These are phyloP conservation scores for Saccharomyces kudriavzevii DNA, from an alignment of 805 yeast genomes.

Conservation along the genomic window DNA sequence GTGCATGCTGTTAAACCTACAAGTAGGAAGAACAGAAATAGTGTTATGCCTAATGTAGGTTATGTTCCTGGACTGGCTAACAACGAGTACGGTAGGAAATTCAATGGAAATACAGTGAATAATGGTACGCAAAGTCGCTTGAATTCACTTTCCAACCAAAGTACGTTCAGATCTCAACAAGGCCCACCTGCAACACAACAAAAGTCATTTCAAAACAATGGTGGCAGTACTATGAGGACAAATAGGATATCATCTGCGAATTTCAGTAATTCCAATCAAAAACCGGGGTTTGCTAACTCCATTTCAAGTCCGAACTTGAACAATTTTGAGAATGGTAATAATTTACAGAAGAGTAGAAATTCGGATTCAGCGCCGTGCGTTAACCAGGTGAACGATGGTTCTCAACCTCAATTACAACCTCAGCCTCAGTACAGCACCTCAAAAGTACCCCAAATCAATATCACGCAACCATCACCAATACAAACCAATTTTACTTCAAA, in stretches of 20 bases:
- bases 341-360: background rate
- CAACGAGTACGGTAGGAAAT: constrained; percentile 8
- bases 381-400: background rate
- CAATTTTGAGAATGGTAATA: background rate
- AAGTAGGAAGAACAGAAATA: constrained; percentile 29
- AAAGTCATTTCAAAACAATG: background rate
- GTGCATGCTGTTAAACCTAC: constrained; percentile 22
- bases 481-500: background rate
- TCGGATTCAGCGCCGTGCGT: background rate
- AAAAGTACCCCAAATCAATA: background rate
- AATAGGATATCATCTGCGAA: background rate
- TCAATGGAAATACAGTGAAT: background rate
- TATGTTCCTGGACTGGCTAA: constrained; percentile 22
- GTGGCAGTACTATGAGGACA: background rate
- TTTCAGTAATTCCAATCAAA: background rate
- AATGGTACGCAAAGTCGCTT: constrained; percentile 9
- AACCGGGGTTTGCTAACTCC: background rate
- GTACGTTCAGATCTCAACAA: background rate
- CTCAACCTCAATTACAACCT: background rate
- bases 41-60: constrained; percentile 23
- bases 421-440: background rate
- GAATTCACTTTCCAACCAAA: constrained; percentile 9
- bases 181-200: background rate
- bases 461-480: background rate
- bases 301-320: background rate